Evolutionary conservation across 305 asterid species (phyloP).

Genomic region (Fraxinus paxiana): DNA sequence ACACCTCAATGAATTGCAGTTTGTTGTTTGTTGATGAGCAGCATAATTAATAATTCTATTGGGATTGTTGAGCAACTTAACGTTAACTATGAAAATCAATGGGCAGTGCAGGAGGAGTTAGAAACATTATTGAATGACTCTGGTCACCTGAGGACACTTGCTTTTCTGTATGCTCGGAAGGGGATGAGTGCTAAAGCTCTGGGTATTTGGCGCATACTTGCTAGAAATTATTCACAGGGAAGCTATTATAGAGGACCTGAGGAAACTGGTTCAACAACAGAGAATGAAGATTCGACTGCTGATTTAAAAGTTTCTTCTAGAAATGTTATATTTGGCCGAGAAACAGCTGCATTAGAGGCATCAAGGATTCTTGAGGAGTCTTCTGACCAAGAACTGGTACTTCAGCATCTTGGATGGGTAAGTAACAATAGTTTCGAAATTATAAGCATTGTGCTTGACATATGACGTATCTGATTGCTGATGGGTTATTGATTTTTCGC

Average conservation of each 20-base stretch:
- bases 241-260: conserved; percentile 39
- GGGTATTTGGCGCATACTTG: conserved; percentile 77
- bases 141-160: conserved; percentile 89
- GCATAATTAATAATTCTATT: background rate
- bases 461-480: conserved; percentile 20
- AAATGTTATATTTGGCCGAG: conserved; percentile 35
- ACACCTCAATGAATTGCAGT: background rate
- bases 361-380: conserved; percentile 81
- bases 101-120: conserved; percentile 99
- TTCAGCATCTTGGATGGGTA: conserved; percentile 98
- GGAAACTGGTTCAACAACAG: conserved; percentile 18
- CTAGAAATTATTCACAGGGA: conserved; percentile 57
- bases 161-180: conserved; percentile 84
- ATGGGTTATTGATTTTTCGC: conserved; percentile 20
- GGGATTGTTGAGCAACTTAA: conserved; percentile 22
- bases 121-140: conserved; percentile 79
- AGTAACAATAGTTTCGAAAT: conserved; percentile 23
- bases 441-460: conserved; percentile 18
- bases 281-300: background rate
- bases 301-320: conserved; percentile 42
- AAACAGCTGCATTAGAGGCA: conserved; percentile 74
- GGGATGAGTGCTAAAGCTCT: conserved; percentile 88
- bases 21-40: conserved; percentile 8
- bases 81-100: conserved; percentile 49
- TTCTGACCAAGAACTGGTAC: conserved; percentile 76